Conservation (phyloP, 768 basidiomycete species). For the Leccinum subtestaceum region DNA sequence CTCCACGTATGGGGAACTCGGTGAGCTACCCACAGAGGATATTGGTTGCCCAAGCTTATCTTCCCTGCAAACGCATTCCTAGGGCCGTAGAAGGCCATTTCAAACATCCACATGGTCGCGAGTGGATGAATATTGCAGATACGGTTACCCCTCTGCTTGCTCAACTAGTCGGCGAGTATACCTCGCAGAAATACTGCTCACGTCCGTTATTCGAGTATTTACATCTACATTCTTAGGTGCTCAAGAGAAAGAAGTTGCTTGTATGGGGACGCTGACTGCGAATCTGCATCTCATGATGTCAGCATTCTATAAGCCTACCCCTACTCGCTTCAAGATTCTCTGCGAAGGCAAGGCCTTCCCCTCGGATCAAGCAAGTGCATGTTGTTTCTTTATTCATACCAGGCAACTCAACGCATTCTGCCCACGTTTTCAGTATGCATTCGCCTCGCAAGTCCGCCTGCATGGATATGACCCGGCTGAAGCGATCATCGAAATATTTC, state of each 20-base stretch:
- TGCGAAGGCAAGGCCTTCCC: constrained; percentile 95
- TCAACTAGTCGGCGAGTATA: constrained; percentile 70
- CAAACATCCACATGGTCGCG: constrained; percentile 76
- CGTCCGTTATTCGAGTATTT: constrained; percentile 11
- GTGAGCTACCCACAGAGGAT: constrained; percentile 37
- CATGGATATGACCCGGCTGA: constrained; percentile 75
- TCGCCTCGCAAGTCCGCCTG: constrained; percentile 82
- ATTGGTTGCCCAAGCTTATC: constrained; percentile 8
- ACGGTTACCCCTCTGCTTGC: constrained; percentile 72
- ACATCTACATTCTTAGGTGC: constrained; percentile 57
- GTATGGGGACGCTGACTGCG: constrained; percentile 91
- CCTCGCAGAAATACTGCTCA: constrained; percentile 5
- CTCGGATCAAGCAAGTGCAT: constrained; percentile 78
- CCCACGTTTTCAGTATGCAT: constrained; percentile 71
- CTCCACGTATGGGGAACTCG: constrained; percentile 76
- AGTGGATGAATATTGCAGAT: constrained; percentile 80
- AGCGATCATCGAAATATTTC: constrained; percentile 74
- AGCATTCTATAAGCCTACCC: constrained; percentile 89
- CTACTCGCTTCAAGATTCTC: constrained; percentile 85
- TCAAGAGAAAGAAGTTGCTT: constrained; percentile 84
- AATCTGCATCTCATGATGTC: constrained; percentile 96
- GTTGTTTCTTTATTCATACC: constrained; percentile 6
- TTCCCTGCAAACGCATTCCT: constrained; percentile 9
- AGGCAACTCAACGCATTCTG: constrained; percentile 12
- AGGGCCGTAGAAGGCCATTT: constrained; percentile 92